Evolutionary conservation across 139 green algal species (phyloP).

Genomic region (Limnomonas spitsbergensis): DNA sequence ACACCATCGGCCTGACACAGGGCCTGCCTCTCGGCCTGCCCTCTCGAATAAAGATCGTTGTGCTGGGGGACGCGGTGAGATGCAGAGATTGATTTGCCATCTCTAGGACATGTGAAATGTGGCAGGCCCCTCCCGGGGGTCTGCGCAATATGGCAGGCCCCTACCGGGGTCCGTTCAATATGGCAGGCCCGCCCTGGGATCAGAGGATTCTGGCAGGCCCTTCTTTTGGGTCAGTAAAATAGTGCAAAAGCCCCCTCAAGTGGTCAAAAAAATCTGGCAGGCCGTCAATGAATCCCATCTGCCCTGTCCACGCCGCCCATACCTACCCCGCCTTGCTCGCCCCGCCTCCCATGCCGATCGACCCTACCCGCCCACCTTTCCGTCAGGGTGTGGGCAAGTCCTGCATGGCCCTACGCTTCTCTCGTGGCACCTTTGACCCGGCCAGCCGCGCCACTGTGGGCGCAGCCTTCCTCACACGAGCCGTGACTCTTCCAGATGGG

Average conservation of each 20-base stretch:
- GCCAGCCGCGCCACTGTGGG: constrained; percentile 71
- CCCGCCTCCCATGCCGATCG: not conserved
- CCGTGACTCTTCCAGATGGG: constrained; percentile 40
- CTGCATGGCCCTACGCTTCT: constrained; percentile 88
- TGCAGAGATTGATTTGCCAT: not conserved
- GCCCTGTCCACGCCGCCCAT: not conserved
- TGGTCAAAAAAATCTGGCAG: no score
- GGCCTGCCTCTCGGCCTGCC: not conserved
- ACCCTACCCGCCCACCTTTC: not conserved
- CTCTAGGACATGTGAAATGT: not conserved
- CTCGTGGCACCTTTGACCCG: constrained; percentile 78
- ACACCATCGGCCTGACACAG: not conserved
- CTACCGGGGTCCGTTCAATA: not conserved
- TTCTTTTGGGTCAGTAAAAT: not conserved
- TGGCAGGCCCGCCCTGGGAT: not conserved
- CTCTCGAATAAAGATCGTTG: not conserved
- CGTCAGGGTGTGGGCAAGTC: constrained; percentile 83
- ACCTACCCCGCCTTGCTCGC: not conserved
- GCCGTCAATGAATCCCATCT: no score
- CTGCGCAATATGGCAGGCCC: not conserved
- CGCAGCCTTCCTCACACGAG: constrained; percentile 84
- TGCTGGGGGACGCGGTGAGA: not conserved
- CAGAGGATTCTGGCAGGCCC: not conserved
- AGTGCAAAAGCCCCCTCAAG: no score
- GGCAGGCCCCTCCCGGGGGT: not conserved